phyloP scores from a whole-genome alignment of 805 yeast species.

The Saturnispora serradocipensis region DNA sequence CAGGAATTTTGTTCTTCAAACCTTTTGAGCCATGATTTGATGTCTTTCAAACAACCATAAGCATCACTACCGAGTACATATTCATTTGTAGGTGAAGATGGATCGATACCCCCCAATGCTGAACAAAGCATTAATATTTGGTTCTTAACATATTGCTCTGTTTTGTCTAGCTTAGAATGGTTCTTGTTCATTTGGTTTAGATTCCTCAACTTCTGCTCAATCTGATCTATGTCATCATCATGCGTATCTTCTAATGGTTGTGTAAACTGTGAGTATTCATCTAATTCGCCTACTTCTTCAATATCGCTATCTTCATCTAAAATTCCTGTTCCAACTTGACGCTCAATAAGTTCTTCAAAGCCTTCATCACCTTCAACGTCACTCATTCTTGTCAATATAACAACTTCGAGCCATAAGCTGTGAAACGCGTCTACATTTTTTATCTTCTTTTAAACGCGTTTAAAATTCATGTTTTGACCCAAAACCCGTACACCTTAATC shows the following conservation, averaged over 20 bases:
- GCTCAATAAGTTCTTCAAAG: conserved; percentile 15
- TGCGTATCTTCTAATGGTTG: conserved; percentile 4
- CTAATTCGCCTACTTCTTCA: background rate
- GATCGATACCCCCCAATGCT: conserved; percentile 87
- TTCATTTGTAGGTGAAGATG: conserved; percentile 29
- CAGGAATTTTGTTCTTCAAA: conserved; percentile 70
- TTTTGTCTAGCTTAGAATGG: conserved; percentile 9
- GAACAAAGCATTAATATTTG: conserved; percentile 76
- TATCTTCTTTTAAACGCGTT: background rate
- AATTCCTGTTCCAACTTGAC: background rate
- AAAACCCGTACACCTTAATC: background rate
- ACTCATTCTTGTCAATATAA: background rate
- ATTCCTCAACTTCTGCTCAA: background rate
- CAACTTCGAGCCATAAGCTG: background rate
- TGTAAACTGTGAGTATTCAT: background rate
- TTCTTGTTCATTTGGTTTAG: background rate
- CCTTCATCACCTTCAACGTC: conserved; percentile 13
- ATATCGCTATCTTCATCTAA: conserved; percentile 6
- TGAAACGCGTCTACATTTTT: background rate
- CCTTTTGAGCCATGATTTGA: conserved; percentile 77
- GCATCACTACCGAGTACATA: conserved; percentile 88
- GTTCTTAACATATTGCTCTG: conserved; percentile 42
- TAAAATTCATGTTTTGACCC: background rate
- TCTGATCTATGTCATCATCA: background rate
- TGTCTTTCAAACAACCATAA: conserved; percentile 72